These are phyloP conservation scores for Scheffersomyces lignicola DNA, from an alignment of 1,139 yeast species.

Conservation along the genomic window DNA sequence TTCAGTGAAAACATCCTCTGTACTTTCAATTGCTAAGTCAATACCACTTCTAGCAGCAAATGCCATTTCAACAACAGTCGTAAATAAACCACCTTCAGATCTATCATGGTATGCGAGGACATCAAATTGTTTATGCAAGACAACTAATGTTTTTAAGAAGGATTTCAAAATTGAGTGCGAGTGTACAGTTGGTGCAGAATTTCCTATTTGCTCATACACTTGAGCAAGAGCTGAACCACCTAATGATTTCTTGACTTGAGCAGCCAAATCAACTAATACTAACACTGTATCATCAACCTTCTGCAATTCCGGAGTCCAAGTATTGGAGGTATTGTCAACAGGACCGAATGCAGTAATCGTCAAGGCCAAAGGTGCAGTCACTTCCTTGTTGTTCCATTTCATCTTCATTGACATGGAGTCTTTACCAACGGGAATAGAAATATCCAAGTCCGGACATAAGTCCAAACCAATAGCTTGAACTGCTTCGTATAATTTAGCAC, in stretches of 20 bases:
- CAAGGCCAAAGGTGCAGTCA: slow-evolving; percentile 92
- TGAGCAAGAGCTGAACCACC: slow-evolving; percentile 98
- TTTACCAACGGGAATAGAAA: slow-evolving; percentile 96
- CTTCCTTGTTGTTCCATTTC: slow-evolving; percentile 94
- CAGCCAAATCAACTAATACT: slow-evolving; percentile 80
- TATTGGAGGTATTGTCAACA: slow-evolving; percentile 77
- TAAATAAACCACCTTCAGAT: slow-evolving; percentile 94
- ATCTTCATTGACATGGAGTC: slow-evolving; percentile 99
- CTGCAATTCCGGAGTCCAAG: slow-evolving; percentile 92
- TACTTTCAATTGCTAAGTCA: slow-evolving; percentile 40
- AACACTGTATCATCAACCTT: slow-evolving; percentile 56
- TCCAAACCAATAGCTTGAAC: slow-evolving; percentile 96
- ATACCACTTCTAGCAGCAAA: slow-evolving; percentile 91
- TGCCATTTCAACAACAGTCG: slow-evolving; percentile 91
- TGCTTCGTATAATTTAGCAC: slow-evolving; percentile 92
- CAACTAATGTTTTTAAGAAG: slow-evolving; percentile 67
- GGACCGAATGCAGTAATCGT: slow-evolving; percentile 91
- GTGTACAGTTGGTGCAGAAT: slow-evolving; percentile 81
- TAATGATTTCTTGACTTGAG: slow-evolving; percentile 54
- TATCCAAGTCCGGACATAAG: slow-evolving; percentile 88
- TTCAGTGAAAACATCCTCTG: slow-evolving; percentile 41
- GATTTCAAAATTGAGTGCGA: slow-evolving; percentile 61
- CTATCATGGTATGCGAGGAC: slow-evolving; percentile 94
- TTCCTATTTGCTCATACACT: slow-evolving; percentile 85
- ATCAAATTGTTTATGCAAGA: slow-evolving; percentile 64